phyloP scores from a whole-genome alignment of 257 asterid species.

The Ballota nigra region DNA sequence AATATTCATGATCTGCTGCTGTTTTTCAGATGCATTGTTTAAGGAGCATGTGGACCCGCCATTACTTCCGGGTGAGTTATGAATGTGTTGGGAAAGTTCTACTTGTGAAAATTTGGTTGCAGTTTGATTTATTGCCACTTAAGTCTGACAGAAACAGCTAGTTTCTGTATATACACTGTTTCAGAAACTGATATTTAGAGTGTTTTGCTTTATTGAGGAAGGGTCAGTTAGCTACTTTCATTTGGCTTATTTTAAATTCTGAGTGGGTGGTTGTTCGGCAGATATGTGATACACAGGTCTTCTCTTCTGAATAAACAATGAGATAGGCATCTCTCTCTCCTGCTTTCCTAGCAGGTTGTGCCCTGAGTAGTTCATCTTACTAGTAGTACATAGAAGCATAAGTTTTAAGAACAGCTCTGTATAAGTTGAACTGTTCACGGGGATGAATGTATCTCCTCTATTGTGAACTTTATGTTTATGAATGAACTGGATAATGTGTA shows the following conservation, averaged over 20 bases:
- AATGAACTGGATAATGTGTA: not conserved
- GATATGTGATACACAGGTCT: not conserved
- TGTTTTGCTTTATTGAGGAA: conserved; percentile 19
- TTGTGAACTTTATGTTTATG: not conserved
- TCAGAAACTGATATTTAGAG: conserved; percentile 13
- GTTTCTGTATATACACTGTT: conserved; percentile 1
- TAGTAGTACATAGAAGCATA: not conserved
- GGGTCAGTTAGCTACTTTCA: not conserved
- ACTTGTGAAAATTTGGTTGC: conserved; percentile 15
- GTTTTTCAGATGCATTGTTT: conserved; percentile 57
- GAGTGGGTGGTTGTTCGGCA: conserved; percentile 13
- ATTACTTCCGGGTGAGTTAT: conserved; percentile 61
- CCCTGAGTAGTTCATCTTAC: not conserved
- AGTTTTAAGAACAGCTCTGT: not conserved
- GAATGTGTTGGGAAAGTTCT: not conserved
- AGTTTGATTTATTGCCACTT: conserved; percentile 8
- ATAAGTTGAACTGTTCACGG: not conserved
- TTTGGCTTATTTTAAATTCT: not conserved
- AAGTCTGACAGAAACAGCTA: conserved; percentile 8
- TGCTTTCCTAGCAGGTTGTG: conserved; percentile 3
- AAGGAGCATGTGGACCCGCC: conserved; percentile 53
- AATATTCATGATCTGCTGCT: conserved; percentile 23
- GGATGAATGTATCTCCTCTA: not conserved
- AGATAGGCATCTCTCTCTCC: not conserved
- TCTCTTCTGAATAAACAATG: conserved; percentile 2